Conservation (phyloP, 2,329 filamentous ascomycete genomes). For the Chrysoporthe deuterocubensis region DNA sequence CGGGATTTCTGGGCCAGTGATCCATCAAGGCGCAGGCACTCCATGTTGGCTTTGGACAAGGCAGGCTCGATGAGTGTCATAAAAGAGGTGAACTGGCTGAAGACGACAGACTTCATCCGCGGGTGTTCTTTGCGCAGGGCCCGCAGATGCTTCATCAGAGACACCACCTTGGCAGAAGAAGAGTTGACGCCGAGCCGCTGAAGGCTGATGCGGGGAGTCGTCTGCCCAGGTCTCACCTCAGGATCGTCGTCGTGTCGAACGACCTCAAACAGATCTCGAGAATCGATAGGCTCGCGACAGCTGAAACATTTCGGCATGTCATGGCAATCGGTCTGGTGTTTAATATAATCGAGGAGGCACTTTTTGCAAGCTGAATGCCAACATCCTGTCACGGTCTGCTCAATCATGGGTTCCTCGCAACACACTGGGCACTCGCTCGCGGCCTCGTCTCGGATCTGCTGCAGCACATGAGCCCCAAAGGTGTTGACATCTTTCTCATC, state of each 20-base stretch:
- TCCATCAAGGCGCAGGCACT: conserved; percentile 87
- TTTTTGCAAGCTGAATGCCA: conserved; percentile 98
- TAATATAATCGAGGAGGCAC: conserved; percentile 88
- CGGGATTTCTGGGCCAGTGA: conserved; percentile 85
- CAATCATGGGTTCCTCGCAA: conserved; percentile 91
- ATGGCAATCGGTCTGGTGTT: conserved; percentile 79
- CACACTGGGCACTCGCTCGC: conserved; percentile 93
- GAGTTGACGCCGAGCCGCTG: conserved; percentile 64
- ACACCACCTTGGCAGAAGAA: conserved; percentile 87
- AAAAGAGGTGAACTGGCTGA: conserved; percentile 97
- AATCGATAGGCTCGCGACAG: conserved; percentile 81
- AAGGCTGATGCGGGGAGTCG: conserved; percentile 58
- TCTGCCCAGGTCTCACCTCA: conserved; percentile 45
- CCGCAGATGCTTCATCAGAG: conserved; percentile 76
- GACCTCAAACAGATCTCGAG: conserved; percentile 89
- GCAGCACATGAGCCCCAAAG: conserved; percentile 85
- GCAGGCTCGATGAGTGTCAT: conserved; percentile 88
- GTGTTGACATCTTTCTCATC: conserved; percentile 65
- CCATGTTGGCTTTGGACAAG: conserved; percentile 71
- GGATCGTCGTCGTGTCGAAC: conserved; percentile 73
- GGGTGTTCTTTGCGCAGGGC: conserved; percentile 67
- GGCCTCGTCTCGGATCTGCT: conserved; percentile 89
- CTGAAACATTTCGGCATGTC: conserved; percentile 84
- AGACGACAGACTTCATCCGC: conserved; percentile 84
- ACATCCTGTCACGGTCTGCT: conserved; percentile 92